phyloP scores from a whole-genome alignment of 805 yeast species.

The Gaillardinia entomophila region DNA sequence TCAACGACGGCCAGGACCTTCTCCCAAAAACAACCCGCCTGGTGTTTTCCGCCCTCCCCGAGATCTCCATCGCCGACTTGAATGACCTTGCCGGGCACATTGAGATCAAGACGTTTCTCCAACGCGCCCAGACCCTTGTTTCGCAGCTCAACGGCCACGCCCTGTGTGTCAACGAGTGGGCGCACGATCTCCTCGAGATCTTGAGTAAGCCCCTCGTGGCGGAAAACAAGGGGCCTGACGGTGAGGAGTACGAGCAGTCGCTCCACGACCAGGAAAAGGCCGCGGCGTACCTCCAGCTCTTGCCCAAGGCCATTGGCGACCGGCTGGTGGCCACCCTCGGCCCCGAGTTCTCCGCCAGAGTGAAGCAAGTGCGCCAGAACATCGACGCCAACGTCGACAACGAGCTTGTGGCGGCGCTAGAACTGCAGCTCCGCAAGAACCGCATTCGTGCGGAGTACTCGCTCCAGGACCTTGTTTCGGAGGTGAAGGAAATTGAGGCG shows the following conservation, averaged over 20 bases:
- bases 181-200: conserved; percentile 34
- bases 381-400: conserved; percentile 11
- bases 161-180: conserved; percentile 45
- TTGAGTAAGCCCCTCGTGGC: conserved; percentile 45
- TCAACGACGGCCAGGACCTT: conserved; percentile 24
- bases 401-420: conserved; percentile 15
- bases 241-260: conserved; percentile 74
- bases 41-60: conserved; percentile 25
- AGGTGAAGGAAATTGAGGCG: conserved; percentile 20
- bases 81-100: conserved; percentile 12
- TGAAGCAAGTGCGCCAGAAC: conserved; percentile 4
- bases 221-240: conserved; percentile 49
- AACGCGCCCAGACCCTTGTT: conserved; percentile 12
- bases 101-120: conserved; percentile 14
- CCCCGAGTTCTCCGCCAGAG: conserved; percentile 1
- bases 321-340: conserved; percentile 10
- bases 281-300: conserved; percentile 48
- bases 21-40: conserved; percentile 30
- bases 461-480: conserved; percentile 26
- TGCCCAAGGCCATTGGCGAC: conserved; percentile 44
- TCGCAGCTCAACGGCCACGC: conserved; percentile 48
- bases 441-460: conserved; percentile 26
- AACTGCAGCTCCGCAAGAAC: conserved; percentile 19
- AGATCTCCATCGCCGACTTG: conserved; percentile 12
- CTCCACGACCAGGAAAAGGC: conserved; percentile 71